Percentiles rank a stretch among this genome's conserved stretches.
Conservation (phyloP, 2,329 filamentous ascomycete species). For the Aspergillus aculeatinus region DNA sequence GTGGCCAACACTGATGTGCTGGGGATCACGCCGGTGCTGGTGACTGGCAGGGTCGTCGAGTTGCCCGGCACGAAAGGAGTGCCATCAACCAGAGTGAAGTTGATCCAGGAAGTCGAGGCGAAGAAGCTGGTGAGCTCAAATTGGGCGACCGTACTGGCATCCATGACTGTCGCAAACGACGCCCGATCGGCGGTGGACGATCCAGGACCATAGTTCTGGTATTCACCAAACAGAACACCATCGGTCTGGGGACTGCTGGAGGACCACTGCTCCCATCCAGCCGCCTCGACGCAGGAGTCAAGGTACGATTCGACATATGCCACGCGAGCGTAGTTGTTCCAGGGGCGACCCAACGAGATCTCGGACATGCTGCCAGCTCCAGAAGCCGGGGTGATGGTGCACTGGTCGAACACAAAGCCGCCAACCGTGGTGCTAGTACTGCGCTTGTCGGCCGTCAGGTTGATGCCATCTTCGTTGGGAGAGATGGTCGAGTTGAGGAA, state of each 20-base stretch:
- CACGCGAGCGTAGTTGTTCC: constrained; percentile 19
- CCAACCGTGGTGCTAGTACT: constrained; percentile 38
- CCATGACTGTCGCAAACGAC: constrained; percentile 39
- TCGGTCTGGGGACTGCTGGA: constrained; percentile 27
- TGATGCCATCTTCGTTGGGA: constrained; percentile 37
- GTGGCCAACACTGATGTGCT: background rate
- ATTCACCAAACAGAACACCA: constrained; percentile 34
- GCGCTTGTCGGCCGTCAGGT: constrained; percentile 43
- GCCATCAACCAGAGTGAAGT: constrained; percentile 40
- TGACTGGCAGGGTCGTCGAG: constrained; percentile 15
- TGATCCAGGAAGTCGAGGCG: constrained; percentile 42
- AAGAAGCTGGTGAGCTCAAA: constrained; percentile 46
- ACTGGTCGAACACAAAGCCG: constrained; percentile 42
- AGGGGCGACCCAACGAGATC: constrained; percentile 18
- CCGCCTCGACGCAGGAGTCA: constrained; percentile 14
- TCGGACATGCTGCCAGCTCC: constrained; percentile 17
- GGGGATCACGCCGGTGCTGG: background rate
- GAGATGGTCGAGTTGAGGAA: constrained; percentile 43
- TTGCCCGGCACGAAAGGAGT: constrained; percentile 39
- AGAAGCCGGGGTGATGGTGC: constrained; percentile 30
- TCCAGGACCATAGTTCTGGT: constrained; percentile 40
- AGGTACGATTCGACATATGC: constrained; percentile 18
- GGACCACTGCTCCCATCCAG: constrained; percentile 33
- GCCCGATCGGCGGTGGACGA: constrained; percentile 32
- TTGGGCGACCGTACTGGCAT: constrained; percentile 35